Base-by-base conservation (phyloP, 768 basidiomycete genomes). In the Amanita rubescens region DNA sequence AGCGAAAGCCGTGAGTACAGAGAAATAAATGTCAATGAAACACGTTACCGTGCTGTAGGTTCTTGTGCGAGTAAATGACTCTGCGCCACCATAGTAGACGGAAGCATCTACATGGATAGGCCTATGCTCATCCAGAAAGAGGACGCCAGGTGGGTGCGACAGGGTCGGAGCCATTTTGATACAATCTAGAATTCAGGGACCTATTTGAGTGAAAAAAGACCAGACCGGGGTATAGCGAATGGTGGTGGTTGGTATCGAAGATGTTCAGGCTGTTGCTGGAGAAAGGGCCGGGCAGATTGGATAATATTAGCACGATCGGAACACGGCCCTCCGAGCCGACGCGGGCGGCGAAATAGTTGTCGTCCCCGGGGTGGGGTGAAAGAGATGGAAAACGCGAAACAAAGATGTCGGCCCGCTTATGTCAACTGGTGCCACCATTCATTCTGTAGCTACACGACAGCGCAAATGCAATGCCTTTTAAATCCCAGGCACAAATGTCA, bases 21-120 rank as follows among this genome's bases (percentile, higher is more conserved):
- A 33, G 11, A 43, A 41, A n/a, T n/a, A 49, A 38, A n/a, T 17
- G 30, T 32, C 20, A 43, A 24, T 51, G 42, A 35, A 27, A 55
- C 30, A 14, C 69, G 85, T 59, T 70, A 94, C 93, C 56, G 82
- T 82, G 59, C 90, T 93, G 68, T 93, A 96, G 0, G 93, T 95
- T 63, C 93, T 77, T 15, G 87, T 83, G 60, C 92, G 85, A 65
- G 84, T 82, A 67, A 83, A 86, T 3, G 83, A 76, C 63, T 95
- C 87, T 41, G 76, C 78, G 17, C 84, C 83, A 39, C 88, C 89
- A 59, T 95, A 95, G 71, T 94, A 94, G 8, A 81, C 79, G 20
- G 82, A 77, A 8, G 91, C 82, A 51, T 94, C 91, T 49, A 75
- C 74, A 59, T 88, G 72, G 51, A 78, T 76, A 4, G 75, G 62